Base-by-base conservation (phyloP, 2,329 filamentous ascomycete genomes). In the Aspergillus hortae region DNA sequence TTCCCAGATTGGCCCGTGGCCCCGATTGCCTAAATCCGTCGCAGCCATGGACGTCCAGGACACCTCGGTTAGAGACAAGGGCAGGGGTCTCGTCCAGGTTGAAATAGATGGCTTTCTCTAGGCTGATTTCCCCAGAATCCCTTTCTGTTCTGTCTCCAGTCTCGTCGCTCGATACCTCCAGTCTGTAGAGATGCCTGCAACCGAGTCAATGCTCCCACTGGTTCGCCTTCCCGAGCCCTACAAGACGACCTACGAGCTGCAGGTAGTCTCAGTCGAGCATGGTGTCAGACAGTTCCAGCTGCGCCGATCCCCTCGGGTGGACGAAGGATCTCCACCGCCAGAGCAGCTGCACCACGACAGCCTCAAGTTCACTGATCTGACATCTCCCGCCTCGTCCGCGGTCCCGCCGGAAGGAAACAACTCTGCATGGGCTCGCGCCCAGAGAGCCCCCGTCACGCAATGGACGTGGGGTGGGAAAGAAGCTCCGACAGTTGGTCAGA, bases 391-490 rank as follows among this genome's bases (percentile, higher is more conserved):
- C 21, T 49, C 57, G 17, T 51, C 59, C 7, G 56, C 56, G 23
- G 56, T 56, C 11, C 58, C 63, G 2, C 48, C 54, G 3, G 56
- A 62, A 5, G 61, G 58, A 27, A 67, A 74, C 48, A 74, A 74
- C 51, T 69, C 67, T 14, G 51, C 66, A 4, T 74, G 69, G 70
- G 71, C 67, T 6, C 61, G 66, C 12, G 64, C 62, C 9, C 62
- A 64, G 44, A 51, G 65, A 46, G 69, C 60, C 44, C 66, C 64
- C 3, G 56, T 64, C 12, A 65, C 67, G 4, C 57, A 61, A 6
- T 57, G 71, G 33, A 57, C 61, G 43, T 74, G 71, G 70, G 59
- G 59, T 32, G 60, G 57, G 9, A 54, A 52, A 12, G 52, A 51
- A 17, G 46, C 64, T 15, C 68, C 69, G 4, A 61, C 66, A 10